These are phyloP conservation scores for Endothia cerciana DNA, from an alignment of 2,329 filamentous ascomycete genomes.

Conservation along the genomic window DNA sequence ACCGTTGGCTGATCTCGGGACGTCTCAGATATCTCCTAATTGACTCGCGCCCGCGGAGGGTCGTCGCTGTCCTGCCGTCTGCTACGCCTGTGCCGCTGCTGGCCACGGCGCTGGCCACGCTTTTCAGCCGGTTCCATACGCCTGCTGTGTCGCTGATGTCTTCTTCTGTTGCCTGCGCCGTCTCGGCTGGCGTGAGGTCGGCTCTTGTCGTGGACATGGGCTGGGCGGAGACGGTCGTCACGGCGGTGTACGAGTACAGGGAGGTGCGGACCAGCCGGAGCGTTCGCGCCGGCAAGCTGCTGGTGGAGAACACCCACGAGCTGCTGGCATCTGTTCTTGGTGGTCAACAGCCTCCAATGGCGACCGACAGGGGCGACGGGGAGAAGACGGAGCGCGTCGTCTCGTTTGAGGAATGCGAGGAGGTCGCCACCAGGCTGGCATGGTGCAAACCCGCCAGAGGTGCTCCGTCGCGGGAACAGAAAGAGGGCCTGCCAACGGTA, in stretches of 20 bases:
- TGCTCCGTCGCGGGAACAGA: constrained; percentile 6
- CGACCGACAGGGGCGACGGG: constrained; percentile 34
- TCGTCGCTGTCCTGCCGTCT: constrained; percentile 78
- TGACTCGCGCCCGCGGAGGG: constrained; percentile 74
- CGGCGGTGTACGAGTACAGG: constrained; percentile 86
- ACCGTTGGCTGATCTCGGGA: neutral
- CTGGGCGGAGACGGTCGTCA: constrained; percentile 88
- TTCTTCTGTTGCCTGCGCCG: constrained; percentile 71
- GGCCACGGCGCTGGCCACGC: constrained; percentile 72
- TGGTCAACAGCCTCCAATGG: constrained; percentile 22
- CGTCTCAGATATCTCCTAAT: constrained; percentile 62
- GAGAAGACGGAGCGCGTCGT: constrained; percentile 45
- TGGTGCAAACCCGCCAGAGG: constrained; percentile 67
- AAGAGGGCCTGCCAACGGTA: constrained; percentile 53
- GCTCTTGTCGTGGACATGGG: constrained; percentile 87
- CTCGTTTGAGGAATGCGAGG: constrained; percentile 80
- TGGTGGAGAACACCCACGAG: constrained; percentile 72
- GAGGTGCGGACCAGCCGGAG: constrained; percentile 74
- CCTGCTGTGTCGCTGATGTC: constrained; percentile 83
- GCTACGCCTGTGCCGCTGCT: constrained; percentile 77
- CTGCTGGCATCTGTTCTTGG: constrained; percentile 56
- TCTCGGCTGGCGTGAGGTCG: constrained; percentile 83
- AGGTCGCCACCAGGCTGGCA: constrained; percentile 72
- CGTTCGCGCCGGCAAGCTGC: constrained; percentile 71
- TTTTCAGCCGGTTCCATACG: constrained; percentile 81